Conservation (phyloP, 345 rosid species). For the Kernera saxatilis region DNA sequence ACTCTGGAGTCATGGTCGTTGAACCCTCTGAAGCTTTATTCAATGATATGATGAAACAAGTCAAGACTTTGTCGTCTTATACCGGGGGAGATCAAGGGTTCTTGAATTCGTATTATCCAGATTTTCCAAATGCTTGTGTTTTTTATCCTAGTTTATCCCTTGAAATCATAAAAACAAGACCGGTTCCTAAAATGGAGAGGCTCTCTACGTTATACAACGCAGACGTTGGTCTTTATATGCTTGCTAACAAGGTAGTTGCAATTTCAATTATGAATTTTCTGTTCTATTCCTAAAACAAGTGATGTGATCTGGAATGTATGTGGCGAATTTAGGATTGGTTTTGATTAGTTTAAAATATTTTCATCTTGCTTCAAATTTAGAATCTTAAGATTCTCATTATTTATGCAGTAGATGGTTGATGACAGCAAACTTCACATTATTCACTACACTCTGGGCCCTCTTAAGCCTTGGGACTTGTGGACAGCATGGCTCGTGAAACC, state of each 20-base stretch:
- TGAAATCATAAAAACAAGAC: constrained; percentile 52
- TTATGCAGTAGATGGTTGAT: constrained; percentile 94
- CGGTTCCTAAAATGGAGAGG: constrained; percentile 76
- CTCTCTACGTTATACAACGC: constrained; percentile 92
- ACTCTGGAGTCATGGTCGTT: constrained; percentile 97
- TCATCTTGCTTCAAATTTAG: not conserved
- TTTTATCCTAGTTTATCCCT: constrained; percentile 65
- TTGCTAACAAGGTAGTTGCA: constrained; percentile 79
- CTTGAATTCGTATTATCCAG: constrained; percentile 73
- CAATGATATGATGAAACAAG: constrained; percentile 83
- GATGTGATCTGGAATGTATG: not conserved
- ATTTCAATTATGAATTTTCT: not conserved
- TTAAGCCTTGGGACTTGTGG: constrained; percentile 99
- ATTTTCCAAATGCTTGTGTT: constrained; percentile 76
- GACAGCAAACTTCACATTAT: constrained; percentile 82
- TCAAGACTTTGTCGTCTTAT: constrained; percentile 68
- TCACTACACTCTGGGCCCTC: constrained; percentile 93
- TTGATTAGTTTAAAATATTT: not conserved
- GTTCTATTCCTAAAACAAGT: not conserved
- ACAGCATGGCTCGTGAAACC: constrained; percentile 95
- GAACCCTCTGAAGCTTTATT: constrained; percentile 81
- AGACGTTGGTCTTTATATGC: constrained; percentile 98
- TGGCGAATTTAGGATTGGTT: not conserved
- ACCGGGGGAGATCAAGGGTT: constrained; percentile 98
- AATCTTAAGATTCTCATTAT: constrained; percentile 17